Evolutionary conservation across 441 rosid genomes (phyloP).

Genomic region (Geranium incanum): DNA sequence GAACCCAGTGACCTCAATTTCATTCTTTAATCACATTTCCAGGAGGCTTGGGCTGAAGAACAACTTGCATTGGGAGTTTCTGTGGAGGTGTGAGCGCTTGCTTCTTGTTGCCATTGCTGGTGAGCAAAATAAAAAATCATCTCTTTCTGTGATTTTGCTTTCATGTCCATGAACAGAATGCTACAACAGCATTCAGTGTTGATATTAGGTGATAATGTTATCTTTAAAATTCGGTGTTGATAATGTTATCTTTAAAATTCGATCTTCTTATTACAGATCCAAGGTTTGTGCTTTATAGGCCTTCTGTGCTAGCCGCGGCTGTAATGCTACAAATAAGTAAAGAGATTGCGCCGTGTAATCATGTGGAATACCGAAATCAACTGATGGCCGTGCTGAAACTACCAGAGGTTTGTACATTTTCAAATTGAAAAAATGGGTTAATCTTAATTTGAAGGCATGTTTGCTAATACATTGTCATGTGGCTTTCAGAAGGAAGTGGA

Average conservation of each 20-base stretch:
- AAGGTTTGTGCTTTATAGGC: slow-evolving; percentile 33
- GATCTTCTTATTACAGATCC: slow-evolving; percentile 36
- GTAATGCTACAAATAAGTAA: slow-evolving; percentile 42
- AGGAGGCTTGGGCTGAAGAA: slow-evolving; percentile 38
- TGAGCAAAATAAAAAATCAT: slow-evolving; percentile 16
- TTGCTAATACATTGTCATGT: not conserved
- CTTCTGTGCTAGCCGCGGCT: slow-evolving; percentile 53
- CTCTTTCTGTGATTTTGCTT: not conserved
- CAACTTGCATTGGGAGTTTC: slow-evolving; percentile 38
- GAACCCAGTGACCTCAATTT: slow-evolving; percentile 61
- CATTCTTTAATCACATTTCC: slow-evolving; percentile 47
- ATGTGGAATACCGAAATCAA: slow-evolving; percentile 36
- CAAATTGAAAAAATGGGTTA: not conserved
- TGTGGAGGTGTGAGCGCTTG: slow-evolving; percentile 41
- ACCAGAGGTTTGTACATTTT: slow-evolving; percentile 31
- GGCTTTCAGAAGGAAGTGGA: slow-evolving; percentile 37
- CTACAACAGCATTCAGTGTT: not conserved
- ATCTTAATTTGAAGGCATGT: not conserved
- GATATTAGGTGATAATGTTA: not conserved
- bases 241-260: slow-evolving; percentile 1
- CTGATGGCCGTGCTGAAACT: slow-evolving; percentile 41
- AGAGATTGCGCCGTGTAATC: slow-evolving; percentile 37
- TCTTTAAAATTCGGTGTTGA: not conserved
- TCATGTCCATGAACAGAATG: not conserved
- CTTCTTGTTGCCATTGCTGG: slow-evolving; percentile 48